Percentiles rank a stretch among this genome's conserved stretches.
Evolutionary conservation across 176 grass and related monocot genomes (phyloP).

Genomic region (Melocanna baccifera): DNA sequence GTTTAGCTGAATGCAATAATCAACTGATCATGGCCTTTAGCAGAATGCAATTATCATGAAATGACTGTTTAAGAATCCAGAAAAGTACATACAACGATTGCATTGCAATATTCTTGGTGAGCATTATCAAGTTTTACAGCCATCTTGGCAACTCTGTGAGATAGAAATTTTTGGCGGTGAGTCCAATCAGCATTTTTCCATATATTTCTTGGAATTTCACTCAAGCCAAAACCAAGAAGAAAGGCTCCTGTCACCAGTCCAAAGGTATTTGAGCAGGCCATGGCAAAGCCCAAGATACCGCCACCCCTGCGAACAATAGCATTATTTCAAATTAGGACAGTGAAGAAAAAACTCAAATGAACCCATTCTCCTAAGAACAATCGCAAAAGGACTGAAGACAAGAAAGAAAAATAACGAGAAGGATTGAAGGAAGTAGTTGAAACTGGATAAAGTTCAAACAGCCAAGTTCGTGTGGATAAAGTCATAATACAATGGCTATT

Average conservation of each 20-base stretch:
- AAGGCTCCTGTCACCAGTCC: slow-evolving; percentile 97
- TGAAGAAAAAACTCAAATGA: slow-evolving; percentile 1
- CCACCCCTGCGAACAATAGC: slow-evolving; percentile 64
- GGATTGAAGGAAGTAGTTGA: background rate
- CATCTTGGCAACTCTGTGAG: slow-evolving; percentile 89
- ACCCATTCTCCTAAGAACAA: background rate
- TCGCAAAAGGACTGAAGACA: background rate
- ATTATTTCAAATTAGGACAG: slow-evolving; percentile 16
- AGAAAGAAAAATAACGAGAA: background rate
- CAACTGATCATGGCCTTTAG: background rate
- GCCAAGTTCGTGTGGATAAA: background rate
- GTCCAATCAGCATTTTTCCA: slow-evolving; percentile 95
- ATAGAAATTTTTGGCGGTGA: slow-evolving; percentile 87
- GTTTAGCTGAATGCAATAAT: too few species aligned
- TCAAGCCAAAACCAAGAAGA: slow-evolving; percentile 99
- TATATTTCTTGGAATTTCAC: slow-evolving; percentile 95
- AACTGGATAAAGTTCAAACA: background rate
- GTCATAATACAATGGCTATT: background rate
- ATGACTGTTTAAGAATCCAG: background rate
- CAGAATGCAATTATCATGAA: background rate
- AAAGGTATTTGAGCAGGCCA: slow-evolving; percentile 99
- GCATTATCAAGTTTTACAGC: slow-evolving; percentile 96
- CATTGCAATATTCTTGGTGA: slow-evolving; percentile 97
- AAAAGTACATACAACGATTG: slow-evolving; percentile 78
- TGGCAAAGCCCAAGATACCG: slow-evolving; percentile 87